Evolutionary conservation across 1,139 yeast genomes (phyloP), one percentile per base, ranked within the genome.

Genomic region (Yamadazyma songkhlaensis): DNA sequence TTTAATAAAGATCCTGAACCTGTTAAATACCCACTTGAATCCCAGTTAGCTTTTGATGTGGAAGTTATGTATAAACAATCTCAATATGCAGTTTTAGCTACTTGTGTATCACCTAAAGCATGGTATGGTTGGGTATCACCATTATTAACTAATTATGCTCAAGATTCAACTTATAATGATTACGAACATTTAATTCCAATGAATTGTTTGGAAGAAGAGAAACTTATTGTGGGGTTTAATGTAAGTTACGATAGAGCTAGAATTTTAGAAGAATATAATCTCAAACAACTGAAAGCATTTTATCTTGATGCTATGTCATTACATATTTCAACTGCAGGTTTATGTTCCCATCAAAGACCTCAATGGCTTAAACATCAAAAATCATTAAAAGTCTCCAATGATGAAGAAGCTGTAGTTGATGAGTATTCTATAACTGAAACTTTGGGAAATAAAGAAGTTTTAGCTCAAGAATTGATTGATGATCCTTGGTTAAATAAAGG

Each of bases 91-190:
- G 80, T 86, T 0, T 56, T 94, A 60, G 96, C 96, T 2, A 79
- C 88, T 0, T 95, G 97, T 7, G 83, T 76, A 1, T 79, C 96
- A 0, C 56, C 72, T 0, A 65, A 73, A 13, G 96, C 97, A 0
- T 89, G 97, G 96, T 94, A 90, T 55, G 82, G 83, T 0, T 94
- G 99, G 99, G 81, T 88, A 1, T 88, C 96, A 0, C 98, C 98
- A 0, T 79, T 75, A 56, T 59, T 92, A 12, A 48, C 53, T 15
- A 42, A 50, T 8, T 34, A 74, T 1, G 81, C 75, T 27, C 39
- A 45, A 42, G 36, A 48, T 31, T 32, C 35, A 13, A 24, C 15
- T 3, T 52, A 57, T 17, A 47, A 57, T 6, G 71, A 81, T 31
- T 72, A 67, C 51, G 67, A 77, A 29, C 95, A 89, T 50, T 62